A percentile compares a stretch with the other conserved stretches of the same genome.
Conservation (phyloP, 2,329 filamentous ascomycete genomes). For the Dactylellina sp. region DNA sequence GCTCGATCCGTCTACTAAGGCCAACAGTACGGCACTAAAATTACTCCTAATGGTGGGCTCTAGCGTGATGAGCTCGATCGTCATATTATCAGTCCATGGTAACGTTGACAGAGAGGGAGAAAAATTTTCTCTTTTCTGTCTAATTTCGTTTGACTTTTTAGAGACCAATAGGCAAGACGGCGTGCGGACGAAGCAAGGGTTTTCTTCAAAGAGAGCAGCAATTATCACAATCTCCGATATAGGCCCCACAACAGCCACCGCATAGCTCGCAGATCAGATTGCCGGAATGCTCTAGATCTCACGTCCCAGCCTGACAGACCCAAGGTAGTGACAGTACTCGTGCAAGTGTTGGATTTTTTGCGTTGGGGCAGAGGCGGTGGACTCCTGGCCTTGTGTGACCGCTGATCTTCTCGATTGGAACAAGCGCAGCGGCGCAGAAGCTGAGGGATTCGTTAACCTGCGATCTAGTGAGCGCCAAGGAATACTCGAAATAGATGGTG, state of each 20-base stretch:
- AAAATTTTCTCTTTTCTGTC: no score
- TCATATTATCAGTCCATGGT: background rate
- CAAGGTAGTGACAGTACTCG: background rate
- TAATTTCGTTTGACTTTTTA: no score
- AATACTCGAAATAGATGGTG: no score
- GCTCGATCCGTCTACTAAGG: background rate
- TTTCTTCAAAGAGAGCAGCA: no score
- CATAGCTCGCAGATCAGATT: no score
- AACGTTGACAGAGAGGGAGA: no score
- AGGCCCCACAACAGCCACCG: no score
- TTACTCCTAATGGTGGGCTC: background rate
- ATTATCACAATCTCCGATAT: no score
- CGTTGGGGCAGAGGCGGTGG: conserved; percentile 2
- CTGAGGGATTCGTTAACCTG: background rate
- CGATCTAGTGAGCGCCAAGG: no score
- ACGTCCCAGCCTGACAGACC: background rate
- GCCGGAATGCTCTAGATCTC: no score
- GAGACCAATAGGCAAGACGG: no score
- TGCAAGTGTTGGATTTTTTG: conserved; percentile 31
- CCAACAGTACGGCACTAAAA: conserved; percentile 1
- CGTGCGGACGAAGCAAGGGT: no score
- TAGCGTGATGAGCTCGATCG: conserved; percentile 5
- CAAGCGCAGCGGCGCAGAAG: background rate
- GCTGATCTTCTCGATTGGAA: conserved; percentile 9
- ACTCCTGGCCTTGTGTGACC: conserved; percentile 24